Evolutionary conservation across 345 rosid species (phyloP).

Genomic region (Carallia pectinifolia): DNA sequence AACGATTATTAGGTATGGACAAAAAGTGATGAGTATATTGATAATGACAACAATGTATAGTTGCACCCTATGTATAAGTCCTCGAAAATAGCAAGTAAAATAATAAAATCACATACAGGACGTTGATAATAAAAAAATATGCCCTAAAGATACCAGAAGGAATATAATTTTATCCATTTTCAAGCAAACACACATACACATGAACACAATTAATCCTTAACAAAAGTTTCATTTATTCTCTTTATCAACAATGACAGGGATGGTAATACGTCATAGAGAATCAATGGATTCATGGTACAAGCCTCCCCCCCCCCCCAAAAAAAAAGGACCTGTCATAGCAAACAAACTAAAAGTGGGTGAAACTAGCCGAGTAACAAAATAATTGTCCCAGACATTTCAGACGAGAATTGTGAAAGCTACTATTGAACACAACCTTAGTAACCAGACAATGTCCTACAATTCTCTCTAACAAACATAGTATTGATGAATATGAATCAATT

Average conservation of each 20-base stretch:
- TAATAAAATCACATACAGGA: too few species aligned
- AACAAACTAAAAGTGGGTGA: too few species aligned
- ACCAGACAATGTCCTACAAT: not conserved
- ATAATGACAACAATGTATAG: not conserved
- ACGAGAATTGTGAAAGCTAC: not conserved
- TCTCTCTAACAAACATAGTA: not conserved
- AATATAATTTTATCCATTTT: not conserved
- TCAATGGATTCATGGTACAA: too few species aligned
- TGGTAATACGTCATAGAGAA: too few species aligned
- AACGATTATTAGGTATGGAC: conserved; percentile 11
- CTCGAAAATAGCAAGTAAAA: not conserved
- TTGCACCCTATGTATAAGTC: not conserved
- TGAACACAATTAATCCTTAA: not conserved
- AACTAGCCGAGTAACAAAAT: not conserved
- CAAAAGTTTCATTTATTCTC: too few species aligned
- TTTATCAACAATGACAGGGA: too few species aligned
- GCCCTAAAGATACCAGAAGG: not conserved
- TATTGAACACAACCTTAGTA: not conserved
- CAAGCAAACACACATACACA: not conserved
- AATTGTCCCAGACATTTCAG: not conserved
- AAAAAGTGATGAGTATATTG: too few species aligned
- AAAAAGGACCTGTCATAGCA: too few species aligned
- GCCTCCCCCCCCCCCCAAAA: too few species aligned
- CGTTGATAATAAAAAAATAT: too few species aligned
- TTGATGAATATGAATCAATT: not conserved